These are phyloP conservation scores for Fusarium buxicola DNA, from an alignment of 2,329 filamentous ascomycete species.

Conservation along the genomic window DNA sequence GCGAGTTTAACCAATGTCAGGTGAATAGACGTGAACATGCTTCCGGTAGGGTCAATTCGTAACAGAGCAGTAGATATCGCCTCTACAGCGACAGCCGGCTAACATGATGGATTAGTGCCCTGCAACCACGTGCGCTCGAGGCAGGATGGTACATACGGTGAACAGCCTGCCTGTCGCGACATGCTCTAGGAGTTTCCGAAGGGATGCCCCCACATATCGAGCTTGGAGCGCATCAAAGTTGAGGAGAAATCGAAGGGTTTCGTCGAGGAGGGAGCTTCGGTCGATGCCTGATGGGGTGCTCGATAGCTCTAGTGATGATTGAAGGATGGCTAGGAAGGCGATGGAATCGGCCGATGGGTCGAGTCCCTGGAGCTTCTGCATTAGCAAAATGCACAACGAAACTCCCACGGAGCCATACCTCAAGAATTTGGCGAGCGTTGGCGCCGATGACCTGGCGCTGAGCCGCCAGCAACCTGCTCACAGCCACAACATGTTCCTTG, in stretches of 20 bases:
- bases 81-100: constrained; percentile 62
- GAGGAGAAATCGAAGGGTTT: constrained; percentile 58
- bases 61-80: constrained; percentile 66
- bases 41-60: constrained; percentile 73
- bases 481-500: constrained; percentile 52
- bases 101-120: constrained; percentile 13
- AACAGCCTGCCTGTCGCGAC: constrained; percentile 55
- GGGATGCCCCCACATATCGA: constrained; percentile 60
- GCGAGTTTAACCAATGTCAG: constrained; percentile 68
- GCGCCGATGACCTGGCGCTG: constrained; percentile 48
- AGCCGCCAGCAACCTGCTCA: constrained; percentile 54
- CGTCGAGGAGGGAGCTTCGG: constrained; percentile 52
- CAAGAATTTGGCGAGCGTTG: constrained; percentile 54
- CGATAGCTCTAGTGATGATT: constrained; percentile 49
- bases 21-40: constrained; percentile 74
- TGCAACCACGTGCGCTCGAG: constrained; percentile 20
- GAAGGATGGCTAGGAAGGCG: constrained; percentile 63
- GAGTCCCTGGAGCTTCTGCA: constrained; percentile 52
- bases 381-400: constrained; percentile 26
- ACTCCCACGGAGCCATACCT: constrained; percentile 47
- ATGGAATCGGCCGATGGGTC: constrained; percentile 63
- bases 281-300: constrained; percentile 47
- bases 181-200: constrained; percentile 59
- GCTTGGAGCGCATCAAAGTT: constrained; percentile 64
- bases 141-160: constrained; percentile 50